phyloP scores from a whole-genome alignment of 208 protist species.

The Porcisia hertigi region DNA sequence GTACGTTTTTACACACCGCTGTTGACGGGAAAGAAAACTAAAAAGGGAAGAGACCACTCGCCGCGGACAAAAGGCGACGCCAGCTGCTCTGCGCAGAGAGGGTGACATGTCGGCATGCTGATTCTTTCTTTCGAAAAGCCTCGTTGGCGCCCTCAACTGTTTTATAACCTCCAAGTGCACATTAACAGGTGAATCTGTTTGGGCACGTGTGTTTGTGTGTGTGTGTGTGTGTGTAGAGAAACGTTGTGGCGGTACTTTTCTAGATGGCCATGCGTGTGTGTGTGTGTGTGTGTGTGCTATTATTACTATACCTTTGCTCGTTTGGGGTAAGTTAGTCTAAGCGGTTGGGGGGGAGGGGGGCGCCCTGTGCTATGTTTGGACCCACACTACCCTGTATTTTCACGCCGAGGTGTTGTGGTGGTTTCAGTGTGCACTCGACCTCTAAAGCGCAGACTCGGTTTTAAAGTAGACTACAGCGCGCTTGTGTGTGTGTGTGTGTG shows the following conservation, averaged over 20 bases:
- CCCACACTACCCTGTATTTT: background rate
- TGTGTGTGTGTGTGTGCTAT: background rate
- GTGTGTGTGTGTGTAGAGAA: background rate
- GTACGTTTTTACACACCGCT: background rate
- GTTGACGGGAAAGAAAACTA: background rate
- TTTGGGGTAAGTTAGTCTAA: no score
- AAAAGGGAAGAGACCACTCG: background rate
- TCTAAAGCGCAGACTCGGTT: background rate
- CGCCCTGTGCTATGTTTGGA: background rate
- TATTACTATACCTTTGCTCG: no score
- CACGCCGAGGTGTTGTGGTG: background rate
- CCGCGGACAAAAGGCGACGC: background rate
- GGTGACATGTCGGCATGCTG: background rate
- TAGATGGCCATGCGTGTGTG: background rate
- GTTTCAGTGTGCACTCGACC: background rate
- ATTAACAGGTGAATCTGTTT: background rate
- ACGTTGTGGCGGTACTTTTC: background rate
- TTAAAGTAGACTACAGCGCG: background rate
- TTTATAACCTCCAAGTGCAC: background rate
- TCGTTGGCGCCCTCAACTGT: background rate
- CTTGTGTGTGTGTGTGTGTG: background rate
- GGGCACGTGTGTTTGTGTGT: background rate
- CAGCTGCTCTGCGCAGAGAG: background rate
- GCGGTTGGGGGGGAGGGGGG: no score
- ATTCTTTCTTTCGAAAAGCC: background rate